Evolutionary conservation across 371 early-diverging fungal species (phyloP).

Genomic region (Rhizomucor pusillus): DNA sequence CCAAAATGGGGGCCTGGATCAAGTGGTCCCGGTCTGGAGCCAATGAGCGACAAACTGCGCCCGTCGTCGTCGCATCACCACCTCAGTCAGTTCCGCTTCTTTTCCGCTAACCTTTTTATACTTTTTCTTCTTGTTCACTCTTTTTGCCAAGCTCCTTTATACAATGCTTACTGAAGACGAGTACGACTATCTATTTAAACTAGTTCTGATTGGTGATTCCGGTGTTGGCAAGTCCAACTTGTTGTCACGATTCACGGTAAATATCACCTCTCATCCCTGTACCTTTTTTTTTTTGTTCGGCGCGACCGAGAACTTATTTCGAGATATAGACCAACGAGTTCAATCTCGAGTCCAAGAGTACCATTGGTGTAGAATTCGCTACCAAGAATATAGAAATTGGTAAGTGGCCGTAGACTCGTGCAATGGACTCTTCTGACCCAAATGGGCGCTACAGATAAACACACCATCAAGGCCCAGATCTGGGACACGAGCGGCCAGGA

Average conservation of each 20-base stretch:
- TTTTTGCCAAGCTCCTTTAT: not conserved
- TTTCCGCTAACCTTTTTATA: constrained; percentile 3
- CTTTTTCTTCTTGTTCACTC: not conserved
- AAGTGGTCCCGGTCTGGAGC: too few relatives aligned
- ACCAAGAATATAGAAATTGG: constrained; percentile 34
- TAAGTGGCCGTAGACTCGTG: constrained; percentile 7
- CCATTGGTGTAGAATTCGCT: constrained; percentile 99
- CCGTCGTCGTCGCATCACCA: too few relatives aligned
- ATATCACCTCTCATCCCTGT: not conserved
- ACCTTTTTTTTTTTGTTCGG: not conserved
- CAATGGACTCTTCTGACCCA: not conserved
- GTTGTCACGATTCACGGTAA: constrained; percentile 37
- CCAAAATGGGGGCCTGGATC: too few relatives aligned
- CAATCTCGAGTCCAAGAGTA: constrained; percentile 96
- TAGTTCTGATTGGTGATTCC: constrained; percentile 47
- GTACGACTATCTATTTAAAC: constrained; percentile 52
- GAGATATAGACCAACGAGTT: constrained; percentile 83
- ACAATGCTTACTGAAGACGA: constrained; percentile 43
- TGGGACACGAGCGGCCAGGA: constrained; percentile 93
- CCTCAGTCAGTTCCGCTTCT: not conserved
- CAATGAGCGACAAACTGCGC: too few relatives aligned
- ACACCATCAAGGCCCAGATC: constrained; percentile 78
- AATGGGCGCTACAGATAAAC: constrained; percentile 19
- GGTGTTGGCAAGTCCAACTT: constrained; percentile 43
- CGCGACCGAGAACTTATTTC: not conserved